Evolutionary conservation across 495 filamentous ascomycete genomes (phyloP).

Genomic region (Trichocladium uniseriatum): DNA sequence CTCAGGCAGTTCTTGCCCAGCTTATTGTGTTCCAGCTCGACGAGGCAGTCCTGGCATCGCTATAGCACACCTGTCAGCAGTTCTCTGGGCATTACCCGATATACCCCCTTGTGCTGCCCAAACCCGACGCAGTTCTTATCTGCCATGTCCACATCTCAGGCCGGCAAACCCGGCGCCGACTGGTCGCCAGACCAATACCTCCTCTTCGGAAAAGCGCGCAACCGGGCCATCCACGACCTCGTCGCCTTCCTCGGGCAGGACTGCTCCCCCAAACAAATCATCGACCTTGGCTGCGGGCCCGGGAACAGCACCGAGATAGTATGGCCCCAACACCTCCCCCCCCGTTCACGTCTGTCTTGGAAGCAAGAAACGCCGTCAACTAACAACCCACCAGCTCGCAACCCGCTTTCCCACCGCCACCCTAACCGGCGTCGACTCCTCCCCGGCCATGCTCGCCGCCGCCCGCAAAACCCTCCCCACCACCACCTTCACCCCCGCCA

Average conservation of each 20-base stretch:
- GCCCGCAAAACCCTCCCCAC: slow-evolving; percentile 30
- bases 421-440: slow-evolving; percentile 46
- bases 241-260: slow-evolving; percentile 6
- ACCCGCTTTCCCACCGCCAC: slow-evolving; percentile 36
- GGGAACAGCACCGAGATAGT: slow-evolving; percentile 51
- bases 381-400: slow-evolving; percentile 30
- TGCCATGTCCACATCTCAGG: no score
- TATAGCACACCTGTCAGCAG: no score
- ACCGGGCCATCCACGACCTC: slow-evolving; percentile 12
- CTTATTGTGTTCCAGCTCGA: no score
- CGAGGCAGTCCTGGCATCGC: no score
- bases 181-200: slow-evolving; percentile 13
- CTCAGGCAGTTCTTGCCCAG: no score
- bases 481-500: slow-evolving; percentile 29
- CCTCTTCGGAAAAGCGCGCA: slow-evolving; percentile 7
- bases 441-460: slow-evolving; percentile 42
- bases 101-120: no score
- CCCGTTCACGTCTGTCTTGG: no score
- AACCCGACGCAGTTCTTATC: no score
- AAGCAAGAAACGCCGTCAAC: no score
- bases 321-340: no score
- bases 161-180: slow-evolving; percentile 21
- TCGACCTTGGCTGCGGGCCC: slow-evolving; percentile 50
- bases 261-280: slow-evolving; percentile 28
- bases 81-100: no score